Conservation (phyloP, 495 filamentous ascomycete genomes). For the Talaromyces nanjingensis region DNA sequence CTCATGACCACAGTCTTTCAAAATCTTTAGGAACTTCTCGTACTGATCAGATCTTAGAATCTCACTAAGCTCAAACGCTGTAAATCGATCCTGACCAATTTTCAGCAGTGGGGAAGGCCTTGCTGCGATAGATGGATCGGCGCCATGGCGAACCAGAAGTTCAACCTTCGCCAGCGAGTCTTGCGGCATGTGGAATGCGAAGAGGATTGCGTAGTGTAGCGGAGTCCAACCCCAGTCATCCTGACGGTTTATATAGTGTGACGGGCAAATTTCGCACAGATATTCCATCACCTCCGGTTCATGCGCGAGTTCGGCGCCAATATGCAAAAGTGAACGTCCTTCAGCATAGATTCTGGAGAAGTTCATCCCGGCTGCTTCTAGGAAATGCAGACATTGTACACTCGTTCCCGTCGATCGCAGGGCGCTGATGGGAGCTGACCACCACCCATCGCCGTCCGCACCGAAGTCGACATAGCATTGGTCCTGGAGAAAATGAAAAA, state of each 20-base stretch:
- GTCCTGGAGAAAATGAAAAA: background rate
- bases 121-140: background rate
- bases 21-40: background rate
- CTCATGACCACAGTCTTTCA: background rate
- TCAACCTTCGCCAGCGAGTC: background rate
- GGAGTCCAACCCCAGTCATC: background rate
- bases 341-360: background rate
- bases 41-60: background rate
- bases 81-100: background rate
- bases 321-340: background rate
- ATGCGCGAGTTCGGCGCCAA: background rate
- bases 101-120: background rate
- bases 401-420: background rate
- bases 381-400: background rate
- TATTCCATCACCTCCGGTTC: background rate
- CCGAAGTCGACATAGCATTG: background rate
- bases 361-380: background rate
- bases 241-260: background rate
- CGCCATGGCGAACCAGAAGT: background rate
- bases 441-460: background rate
- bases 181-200: background rate
- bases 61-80: background rate
- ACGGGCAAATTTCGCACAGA: background rate
- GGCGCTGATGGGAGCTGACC: background rate
- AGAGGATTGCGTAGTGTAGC: background rate